Percentiles rank a stretch among this genome's conserved stretches.
Conservation (phyloP, 1,284 basidiomycete species). For the Rhizoctonia solani region DNA sequence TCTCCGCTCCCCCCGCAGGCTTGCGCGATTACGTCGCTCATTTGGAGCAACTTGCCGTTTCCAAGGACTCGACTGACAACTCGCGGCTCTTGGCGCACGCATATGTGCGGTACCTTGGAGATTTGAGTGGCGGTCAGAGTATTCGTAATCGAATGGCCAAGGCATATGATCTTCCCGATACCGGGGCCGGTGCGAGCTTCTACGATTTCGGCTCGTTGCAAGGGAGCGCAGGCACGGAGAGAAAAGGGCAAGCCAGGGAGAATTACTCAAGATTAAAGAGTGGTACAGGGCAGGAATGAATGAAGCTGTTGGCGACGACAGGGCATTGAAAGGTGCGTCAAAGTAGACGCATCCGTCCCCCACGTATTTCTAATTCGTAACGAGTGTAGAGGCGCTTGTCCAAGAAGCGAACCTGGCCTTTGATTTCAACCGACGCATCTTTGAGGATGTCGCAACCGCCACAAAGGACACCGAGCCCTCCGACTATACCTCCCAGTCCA, state of each 20-base stretch:
- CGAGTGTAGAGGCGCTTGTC: conserved; percentile 52
- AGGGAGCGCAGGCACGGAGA: conserved; percentile 48
- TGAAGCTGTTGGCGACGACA: conserved; percentile 57
- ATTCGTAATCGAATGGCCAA: conserved; percentile 67
- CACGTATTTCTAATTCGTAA: conserved; percentile 35
- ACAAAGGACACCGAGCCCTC: conserved; percentile 34
- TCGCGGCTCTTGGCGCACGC: conserved; percentile 68
- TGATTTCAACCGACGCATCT: conserved; percentile 67
- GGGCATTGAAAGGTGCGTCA: conserved; percentile 59
- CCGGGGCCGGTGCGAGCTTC: conserved; percentile 57
- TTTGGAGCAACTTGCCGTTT: conserved; percentile 51
- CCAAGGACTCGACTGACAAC: conserved; percentile 53
- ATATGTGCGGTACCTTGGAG: conserved; percentile 85
- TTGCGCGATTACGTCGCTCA: conserved; percentile 59
- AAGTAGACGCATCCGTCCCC: neutral
- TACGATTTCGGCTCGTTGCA: conserved; percentile 69
- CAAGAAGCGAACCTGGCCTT: conserved; percentile 73
- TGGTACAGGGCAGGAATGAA: conserved; percentile 80
- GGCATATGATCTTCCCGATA: conserved; percentile 65
- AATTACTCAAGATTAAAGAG: conserved; percentile 75
- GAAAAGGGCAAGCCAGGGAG: conserved; percentile 48
- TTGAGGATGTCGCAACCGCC: conserved; percentile 44
- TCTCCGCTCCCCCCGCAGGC: conserved; percentile 54
- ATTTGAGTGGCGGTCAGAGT: conserved; percentile 80
- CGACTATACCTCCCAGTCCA: conserved; percentile 40